phyloP scores from a whole-genome alignment of 169 alveolate species.

The Cryptosporidium meleagridis region DNA sequence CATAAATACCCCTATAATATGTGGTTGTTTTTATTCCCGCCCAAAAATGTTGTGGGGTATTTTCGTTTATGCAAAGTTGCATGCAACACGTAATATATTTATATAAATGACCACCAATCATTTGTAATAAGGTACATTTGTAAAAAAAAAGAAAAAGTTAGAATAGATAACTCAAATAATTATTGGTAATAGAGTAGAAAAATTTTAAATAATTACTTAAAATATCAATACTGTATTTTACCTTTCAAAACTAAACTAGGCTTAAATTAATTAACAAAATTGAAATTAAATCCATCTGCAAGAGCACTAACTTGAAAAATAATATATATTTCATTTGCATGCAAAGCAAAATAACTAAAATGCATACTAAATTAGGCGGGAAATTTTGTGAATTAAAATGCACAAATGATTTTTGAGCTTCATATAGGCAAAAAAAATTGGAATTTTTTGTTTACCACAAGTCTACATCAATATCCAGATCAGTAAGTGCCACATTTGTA shows the following conservation, averaged over 20 bases:
- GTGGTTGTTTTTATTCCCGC: slow-evolving; percentile 9
- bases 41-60: slow-evolving; percentile 27
- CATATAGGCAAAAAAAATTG: neutral
- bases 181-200: neutral
- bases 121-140: too few relatives aligned
- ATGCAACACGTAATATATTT: slow-evolving; percentile 1
- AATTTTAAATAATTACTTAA: neutral
- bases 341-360: neutral
- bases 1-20: slow-evolving; percentile 7
- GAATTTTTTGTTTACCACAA: slow-evolving; percentile 26
- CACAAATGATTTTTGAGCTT: neutral
- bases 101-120: neutral
- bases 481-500: slow-evolving; percentile 29
- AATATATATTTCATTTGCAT: neutral
- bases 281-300: slow-evolving; percentile 24
- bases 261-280: neutral
- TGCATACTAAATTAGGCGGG: neutral
- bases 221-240: neutral
- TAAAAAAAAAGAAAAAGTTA: too few relatives aligned
- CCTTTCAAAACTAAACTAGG: neutral
- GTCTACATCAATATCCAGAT: slow-evolving; percentile 64
- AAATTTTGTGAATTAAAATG: too few relatives aligned
- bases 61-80: slow-evolving; percentile 18
- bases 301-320: slow-evolving; percentile 11
- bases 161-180: too few relatives aligned